Evolutionary conservation across 1,284 basidiomycete species (phyloP), one percentile per base, ranked within the genome.

Genomic region (Kalmanozyma brasiliensis): DNA sequence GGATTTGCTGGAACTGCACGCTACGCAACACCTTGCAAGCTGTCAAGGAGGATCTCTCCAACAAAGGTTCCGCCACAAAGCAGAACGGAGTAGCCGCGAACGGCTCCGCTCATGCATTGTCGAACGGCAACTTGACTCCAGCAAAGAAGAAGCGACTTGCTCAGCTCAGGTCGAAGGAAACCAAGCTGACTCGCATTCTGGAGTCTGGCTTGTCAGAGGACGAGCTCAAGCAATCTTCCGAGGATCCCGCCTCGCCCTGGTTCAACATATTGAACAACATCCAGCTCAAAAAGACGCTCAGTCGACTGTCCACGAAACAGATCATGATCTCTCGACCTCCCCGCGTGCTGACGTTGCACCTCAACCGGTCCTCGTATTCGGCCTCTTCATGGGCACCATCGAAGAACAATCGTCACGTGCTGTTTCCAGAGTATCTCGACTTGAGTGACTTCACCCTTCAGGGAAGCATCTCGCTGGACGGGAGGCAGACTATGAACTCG

Each of bases 1-100:
- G 80, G 80, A 68, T 67, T 22, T 82, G 80, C 56, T 73, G 70
- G 63, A 67, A 70, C n/a, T 82, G 80, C 43, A 79, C 68, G 14
- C 43, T 82, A 20, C 61, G 42, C 16, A 57, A 51, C 6, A 79
- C 76, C 5, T 41, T 66, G 9, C 48, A 38, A 5, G 42, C 33
- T 8, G 48, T 65, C 34, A 38, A 43, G 29, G 24, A 29, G 8
- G 61, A 69, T n/a, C 17, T 69, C 9, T 48, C 56, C 6, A n/a
- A 37, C 35, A 60, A 60, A 14, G 42, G 32, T 20, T 17, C 56
- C 0, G 5, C 53, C 7, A 30, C 35, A 5, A 61, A 61, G 43
- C 48, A 32, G 32, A 64, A 69, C 16, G 57, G 57, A 14, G 29
- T 32, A 13, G 42, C 40, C 5, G 38, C 22, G 17, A 52, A 62